Evolutionary conservation across 2,329 filamentous ascomycete genomes (phyloP), one percentile per base, ranked within the genome.

Genomic region (Beauveria medogensis): DNA sequence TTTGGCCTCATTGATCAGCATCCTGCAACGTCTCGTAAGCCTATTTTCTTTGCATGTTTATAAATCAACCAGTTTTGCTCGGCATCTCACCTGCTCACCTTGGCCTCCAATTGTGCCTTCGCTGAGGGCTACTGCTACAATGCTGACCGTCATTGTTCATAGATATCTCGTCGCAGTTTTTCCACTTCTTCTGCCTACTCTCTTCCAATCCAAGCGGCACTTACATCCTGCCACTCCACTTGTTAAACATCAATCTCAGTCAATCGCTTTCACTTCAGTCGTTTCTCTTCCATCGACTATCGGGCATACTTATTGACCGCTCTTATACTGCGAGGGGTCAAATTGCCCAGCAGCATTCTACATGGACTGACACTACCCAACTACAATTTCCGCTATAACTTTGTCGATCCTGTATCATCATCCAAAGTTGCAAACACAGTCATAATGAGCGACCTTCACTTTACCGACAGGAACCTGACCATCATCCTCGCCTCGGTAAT

Each of bases 401-500:
- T 30, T 24, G 12, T 16, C 18, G 20, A 40, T 44, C 3, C 20
- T 10, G 2, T n/a, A 26, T 18, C 47, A 24, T 26, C 24, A 16
- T 43, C 14, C 40, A 46, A 55, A 48, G 30, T 24, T 48, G 20
- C 41, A 37, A 14, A 18, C n/a, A 6, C 46, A n/a, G 46, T 59
- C 48, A 62, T n/a, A n/a, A 62, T 62, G 54, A 48, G 28, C 9
- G 55, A 55, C 37, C 22, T 22, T 46, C 37, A 53, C 44, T 34
- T 55, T 22, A 26, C 28, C 5, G 26, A 24, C 30, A 34, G 40
- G 41, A 48, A 9, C 22, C 71, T 81, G 30, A 75, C 80, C 63
- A 80, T 85, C 64, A 74, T 77, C 54, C 74, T 85, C 43, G 79
- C 80, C 68, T 80, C 78, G 10, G 77, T 77, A n/a, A 75, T 81